phyloP scores from a whole-genome alignment of 805 yeast genomes.

The Lipomyces lipofer region DNA sequence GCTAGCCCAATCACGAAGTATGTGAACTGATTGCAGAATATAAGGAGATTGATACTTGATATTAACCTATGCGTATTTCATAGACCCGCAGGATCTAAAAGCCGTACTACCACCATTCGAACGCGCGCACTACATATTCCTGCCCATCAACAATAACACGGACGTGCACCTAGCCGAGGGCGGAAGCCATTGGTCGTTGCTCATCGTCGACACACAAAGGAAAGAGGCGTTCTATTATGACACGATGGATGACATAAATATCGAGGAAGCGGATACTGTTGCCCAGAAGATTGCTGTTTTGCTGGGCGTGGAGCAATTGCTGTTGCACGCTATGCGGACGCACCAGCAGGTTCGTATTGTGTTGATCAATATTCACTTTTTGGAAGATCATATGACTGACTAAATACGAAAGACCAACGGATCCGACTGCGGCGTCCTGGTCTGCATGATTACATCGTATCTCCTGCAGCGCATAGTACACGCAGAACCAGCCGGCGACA shows the following conservation, averaged over 20 bases:
- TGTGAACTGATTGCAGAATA: neutral
- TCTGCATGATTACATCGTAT: conserved; percentile 31
- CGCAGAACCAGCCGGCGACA: neutral
- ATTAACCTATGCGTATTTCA: neutral
- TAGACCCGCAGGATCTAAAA: conserved; percentile 44
- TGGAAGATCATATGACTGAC: neutral
- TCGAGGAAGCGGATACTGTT: conserved; percentile 41
- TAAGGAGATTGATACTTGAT: neutral
- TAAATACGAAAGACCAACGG: conserved; percentile 17
- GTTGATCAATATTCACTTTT: neutral
- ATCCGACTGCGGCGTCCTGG: conserved; percentile 34
- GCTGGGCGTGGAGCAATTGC: neutral
- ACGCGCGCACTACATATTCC: conserved; percentile 53
- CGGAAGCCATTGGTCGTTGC: conserved; percentile 77
- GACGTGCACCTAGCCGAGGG: conserved; percentile 60
- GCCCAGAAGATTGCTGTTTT: conserved; percentile 39
- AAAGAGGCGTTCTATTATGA: conserved; percentile 58
- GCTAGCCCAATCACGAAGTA: conserved; percentile 45
- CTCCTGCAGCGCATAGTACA: conserved; percentile 20
- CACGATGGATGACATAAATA: conserved; percentile 52
- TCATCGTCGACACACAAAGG: conserved; percentile 53
- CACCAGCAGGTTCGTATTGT: conserved; percentile 22
- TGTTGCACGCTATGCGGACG: conserved; percentile 13
- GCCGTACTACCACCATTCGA: conserved; percentile 51
- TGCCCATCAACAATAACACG: conserved; percentile 68